phyloP scores from a whole-genome alignment of 768 basidiomycete species.

The Leccinum fibrillosum region DNA sequence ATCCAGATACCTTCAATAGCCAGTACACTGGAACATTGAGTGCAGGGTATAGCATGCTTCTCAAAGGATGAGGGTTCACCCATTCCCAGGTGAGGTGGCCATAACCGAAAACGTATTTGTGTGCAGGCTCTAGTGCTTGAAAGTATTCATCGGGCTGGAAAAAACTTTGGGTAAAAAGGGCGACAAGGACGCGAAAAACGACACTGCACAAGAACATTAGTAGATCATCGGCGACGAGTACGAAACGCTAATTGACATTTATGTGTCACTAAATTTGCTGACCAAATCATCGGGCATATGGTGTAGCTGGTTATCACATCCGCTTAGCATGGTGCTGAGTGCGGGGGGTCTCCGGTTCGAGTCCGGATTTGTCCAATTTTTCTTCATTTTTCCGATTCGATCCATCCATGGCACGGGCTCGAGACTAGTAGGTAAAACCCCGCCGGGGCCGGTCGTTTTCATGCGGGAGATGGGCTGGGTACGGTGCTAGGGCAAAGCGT shows the following conservation, averaged over 20 bases:
- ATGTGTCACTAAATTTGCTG: background rate
- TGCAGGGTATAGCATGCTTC: conserved; percentile 78
- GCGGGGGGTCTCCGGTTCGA: conserved; percentile 41
- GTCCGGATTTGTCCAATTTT: conserved; percentile 36
- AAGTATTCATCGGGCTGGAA: conserved; percentile 99
- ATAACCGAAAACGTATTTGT: conserved; percentile 85
- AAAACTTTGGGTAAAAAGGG: conserved; percentile 73
- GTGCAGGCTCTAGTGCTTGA: conserved; percentile 91
- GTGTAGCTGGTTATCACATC: conserved; percentile 41
- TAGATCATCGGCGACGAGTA: background rate
- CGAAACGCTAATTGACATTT: background rate
- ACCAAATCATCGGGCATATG: conserved; percentile 28
- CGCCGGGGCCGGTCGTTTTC: no score
- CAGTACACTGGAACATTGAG: conserved; percentile 80
- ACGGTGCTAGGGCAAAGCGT: background rate
- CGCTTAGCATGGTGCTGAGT: conserved; percentile 35
- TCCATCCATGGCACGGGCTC: no score
- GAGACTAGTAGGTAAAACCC: no score
- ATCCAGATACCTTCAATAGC: conserved; percentile 51
- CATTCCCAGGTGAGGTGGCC: conserved; percentile 98
- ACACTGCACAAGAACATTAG: conserved; percentile 36
- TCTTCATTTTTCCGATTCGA: no score
- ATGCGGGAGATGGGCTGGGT: background rate
- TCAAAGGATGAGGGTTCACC: conserved; percentile 64
- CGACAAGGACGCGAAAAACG: conserved; percentile 53